A percentile compares a stretch with the other conserved stretches of the same genome.
phyloP scores from a whole-genome alignment of 2,329 filamentous ascomycete genomes.

The Colletotrichum gloeosporioides region DNA sequence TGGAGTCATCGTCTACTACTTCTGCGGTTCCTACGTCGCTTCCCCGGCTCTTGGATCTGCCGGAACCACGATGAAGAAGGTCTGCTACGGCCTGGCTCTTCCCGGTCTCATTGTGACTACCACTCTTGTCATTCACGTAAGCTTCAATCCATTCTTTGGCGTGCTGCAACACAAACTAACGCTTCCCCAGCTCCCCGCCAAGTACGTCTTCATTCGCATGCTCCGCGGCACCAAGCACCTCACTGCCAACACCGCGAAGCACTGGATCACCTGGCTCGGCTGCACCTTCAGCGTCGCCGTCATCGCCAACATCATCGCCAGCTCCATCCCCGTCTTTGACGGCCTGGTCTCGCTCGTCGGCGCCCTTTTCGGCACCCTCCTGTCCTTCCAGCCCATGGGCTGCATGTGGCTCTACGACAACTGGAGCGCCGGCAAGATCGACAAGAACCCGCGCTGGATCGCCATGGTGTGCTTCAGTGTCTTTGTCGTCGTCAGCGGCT shows the following conservation, averaged over 20 bases:
- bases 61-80: conserved; percentile 44
- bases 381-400: conserved; percentile 33
- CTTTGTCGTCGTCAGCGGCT: conserved; percentile 37
- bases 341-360: conserved; percentile 31
- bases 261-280: conserved; percentile 36
- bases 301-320: conserved; percentile 33
- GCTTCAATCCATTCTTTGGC: background rate
- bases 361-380: conserved; percentile 29
- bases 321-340: conserved; percentile 33
- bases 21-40: conserved; percentile 49
- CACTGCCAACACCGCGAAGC: conserved; percentile 29
- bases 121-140: conserved; percentile 32
- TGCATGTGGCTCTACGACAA: conserved; percentile 50
- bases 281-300: conserved; percentile 30
- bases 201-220: conserved; percentile 31
- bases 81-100: conserved; percentile 46
- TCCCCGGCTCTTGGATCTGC: conserved; percentile 53
- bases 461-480: conserved; percentile 29
- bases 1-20: conserved; percentile 48
- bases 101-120: conserved; percentile 33
- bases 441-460: conserved; percentile 13
- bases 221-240: conserved; percentile 34
- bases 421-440: conserved; percentile 31
- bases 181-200: conserved; percentile 23
- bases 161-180: background rate